Evolutionary conservation across 1,284 basidiomycete species (phyloP), one percentile per base, ranked within the genome.

Genomic region (Fomitopsis betulina): DNA sequence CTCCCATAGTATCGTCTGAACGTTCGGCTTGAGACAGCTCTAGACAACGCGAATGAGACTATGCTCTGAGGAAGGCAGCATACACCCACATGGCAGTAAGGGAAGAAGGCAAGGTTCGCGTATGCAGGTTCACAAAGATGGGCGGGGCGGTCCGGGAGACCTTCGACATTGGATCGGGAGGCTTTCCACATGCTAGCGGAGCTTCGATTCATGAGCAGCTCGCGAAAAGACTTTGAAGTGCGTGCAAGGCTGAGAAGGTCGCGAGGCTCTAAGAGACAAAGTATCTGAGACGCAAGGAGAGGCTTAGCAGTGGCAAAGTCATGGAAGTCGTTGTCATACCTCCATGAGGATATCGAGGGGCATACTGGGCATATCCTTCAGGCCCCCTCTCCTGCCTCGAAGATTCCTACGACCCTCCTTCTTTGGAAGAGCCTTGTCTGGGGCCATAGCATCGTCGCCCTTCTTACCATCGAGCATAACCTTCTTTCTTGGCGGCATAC

Each of bases 221-320:
- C 58, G 17, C 78, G 75, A 12, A 79, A 65, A 0, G 56, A 55
- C 39, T 72, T 74, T 25, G 67, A 75, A 2, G 75, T 72, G 21
- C 78, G 69, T 7, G 78, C 65, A 1, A 82, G 71, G 58, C 68
- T 65, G 8, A 82, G 68, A 37, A 84, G 67, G 61, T 84, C 82
- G 30, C 73, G 62, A 0, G 82, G 80, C 45, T 70, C 65, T 40
- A 83, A 67, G 55, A 77, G 70, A 10, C 73, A 70, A 53, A 80
- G 76, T 59, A 83, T 78, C 80, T 83, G 30, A 37, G 5, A 37
- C 21, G 40, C n/a, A 33, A 38, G 23, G 27, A 8, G 13, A 25
- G 47, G 23, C n/a, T 37, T 35, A 39, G 21, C 2, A 12, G 13
- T 45, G 38, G 38, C 12, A 10, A 37, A 12, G 35, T 10, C 35